These are phyloP conservation scores for Penicillium canariense DNA, from an alignment of 495 filamentous ascomycete genomes.

Conservation along the genomic window DNA sequence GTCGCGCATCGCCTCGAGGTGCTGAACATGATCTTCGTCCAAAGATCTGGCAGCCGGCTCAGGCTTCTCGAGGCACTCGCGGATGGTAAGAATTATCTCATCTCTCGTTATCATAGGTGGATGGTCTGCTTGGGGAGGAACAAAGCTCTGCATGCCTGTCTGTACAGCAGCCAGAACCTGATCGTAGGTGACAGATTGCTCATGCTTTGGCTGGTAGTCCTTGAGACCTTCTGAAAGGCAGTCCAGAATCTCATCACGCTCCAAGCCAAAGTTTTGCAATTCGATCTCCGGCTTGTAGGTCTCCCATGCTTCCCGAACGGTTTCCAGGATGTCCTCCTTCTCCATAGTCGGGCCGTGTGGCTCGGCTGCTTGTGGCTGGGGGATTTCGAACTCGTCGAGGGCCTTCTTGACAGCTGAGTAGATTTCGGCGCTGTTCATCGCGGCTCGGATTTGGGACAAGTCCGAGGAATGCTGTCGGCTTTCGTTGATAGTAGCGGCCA, in stretches of 20 bases:
- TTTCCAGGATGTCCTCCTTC: slow-evolving; percentile 79
- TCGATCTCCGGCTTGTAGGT: slow-evolving; percentile 90
- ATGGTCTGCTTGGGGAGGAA: slow-evolving; percentile 64
- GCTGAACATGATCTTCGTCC: slow-evolving; percentile 24
- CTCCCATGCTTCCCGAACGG: slow-evolving; percentile 85
- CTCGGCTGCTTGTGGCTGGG: slow-evolving; percentile 36
- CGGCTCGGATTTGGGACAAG: slow-evolving; percentile 45
- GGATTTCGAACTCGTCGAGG: slow-evolving; percentile 59
- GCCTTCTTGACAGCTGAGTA: slow-evolving; percentile 78
- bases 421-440: slow-evolving; percentile 73
- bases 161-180: slow-evolving; percentile 81
- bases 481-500: slow-evolving; percentile 72
- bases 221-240: slow-evolving; percentile 81
- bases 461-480: slow-evolving; percentile 63
- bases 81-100: slow-evolving; percentile 10
- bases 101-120: slow-evolving; percentile 65
- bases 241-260: slow-evolving; percentile 81
- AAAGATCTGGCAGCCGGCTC: slow-evolving; percentile 11
- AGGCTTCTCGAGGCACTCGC: slow-evolving; percentile 55
- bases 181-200: slow-evolving; percentile 62
- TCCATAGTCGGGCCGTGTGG: slow-evolving; percentile 46
- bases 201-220: slow-evolving; percentile 62
- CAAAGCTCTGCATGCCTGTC: slow-evolving; percentile 74
- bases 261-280: slow-evolving; percentile 81
- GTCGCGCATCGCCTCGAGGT: slow-evolving; percentile 25